Base-by-base conservation (phyloP, 2,329 filamentous ascomycete species). In the Exophiala mesophila region DNA sequence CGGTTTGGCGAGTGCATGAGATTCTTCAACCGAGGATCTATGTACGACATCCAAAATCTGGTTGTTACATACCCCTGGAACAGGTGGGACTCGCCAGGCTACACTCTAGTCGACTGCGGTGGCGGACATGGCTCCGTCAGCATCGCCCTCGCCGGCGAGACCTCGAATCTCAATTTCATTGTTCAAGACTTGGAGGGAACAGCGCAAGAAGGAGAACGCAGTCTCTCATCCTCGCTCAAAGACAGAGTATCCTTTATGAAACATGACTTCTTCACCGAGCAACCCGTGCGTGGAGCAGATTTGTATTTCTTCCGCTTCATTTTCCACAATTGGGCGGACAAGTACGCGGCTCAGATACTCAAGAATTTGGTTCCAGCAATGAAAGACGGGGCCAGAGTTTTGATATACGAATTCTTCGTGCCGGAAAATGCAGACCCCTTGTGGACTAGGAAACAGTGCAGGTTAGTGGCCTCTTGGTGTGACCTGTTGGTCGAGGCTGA, bases 301-400 rank as follows among this genome's bases (percentile, higher is more conserved):
- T 69, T 79, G 13, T 82, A 80, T 61, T 68, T 74, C 52, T 72
- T 80, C 59, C 72, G 76, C 35, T 73, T 72, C 68, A 78, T 82
- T 48, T 59, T 82, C 5, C 77, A 82, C 57, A 78, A 82, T 61
- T 78, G 77, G 63, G 72, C 76, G 0, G 76, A 76, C 10, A 67
- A 68, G 2, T 73, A 76, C 41, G 68, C 69, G 3, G 55, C 71
- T 32, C 64, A 65, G 32, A 72, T 79, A 28, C 60, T 74, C 26
- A 65, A 66, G 46, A 69, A 68, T 15, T 63, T 80, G 6, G 60
- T 77, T 2, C 75, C 76, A 1, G 70, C 76, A 23, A 59, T 80
- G 38, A 74, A 79, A 58, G 69, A 73, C 2, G 70, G 78, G 13
- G 68, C 74, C 8, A 63, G 69, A 35, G 56, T 81, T 30, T 49